Conservation (phyloP, 768 basidiomycete species). For the Russula abietina region DNA sequence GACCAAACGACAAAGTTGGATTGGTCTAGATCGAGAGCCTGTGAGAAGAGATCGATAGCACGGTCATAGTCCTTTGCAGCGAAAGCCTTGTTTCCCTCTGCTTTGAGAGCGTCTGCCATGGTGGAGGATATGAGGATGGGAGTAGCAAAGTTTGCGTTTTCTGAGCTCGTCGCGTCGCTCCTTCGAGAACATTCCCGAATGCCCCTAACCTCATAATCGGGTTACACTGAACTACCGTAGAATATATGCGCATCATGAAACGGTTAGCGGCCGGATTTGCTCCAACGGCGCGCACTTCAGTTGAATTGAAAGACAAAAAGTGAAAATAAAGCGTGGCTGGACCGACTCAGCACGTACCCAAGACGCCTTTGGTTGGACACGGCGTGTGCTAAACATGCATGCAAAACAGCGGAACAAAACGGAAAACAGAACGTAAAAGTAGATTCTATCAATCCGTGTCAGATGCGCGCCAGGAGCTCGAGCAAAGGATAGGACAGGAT, state of each 20-base stretch:
- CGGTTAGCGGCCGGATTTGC: no score
- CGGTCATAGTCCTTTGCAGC: slow-evolving; percentile 86
- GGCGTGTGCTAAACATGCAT: not conserved
- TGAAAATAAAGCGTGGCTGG: no score
- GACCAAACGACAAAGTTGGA: slow-evolving; percentile 87
- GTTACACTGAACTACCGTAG: not conserved
- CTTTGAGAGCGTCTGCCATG: slow-evolving; percentile 57
- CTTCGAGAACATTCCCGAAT: slow-evolving; percentile 22
- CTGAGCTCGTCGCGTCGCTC: not conserved
- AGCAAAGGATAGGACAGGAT: not conserved
- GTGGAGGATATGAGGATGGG: not conserved
- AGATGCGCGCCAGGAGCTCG: not conserved
- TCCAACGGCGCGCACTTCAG: no score
- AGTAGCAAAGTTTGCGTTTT: not conserved
- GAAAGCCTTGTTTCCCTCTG: slow-evolving; percentile 94
- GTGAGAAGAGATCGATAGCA: slow-evolving; percentile 75
- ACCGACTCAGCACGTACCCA: no score
- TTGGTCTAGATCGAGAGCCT: slow-evolving; percentile 79
- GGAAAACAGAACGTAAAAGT: not conserved
- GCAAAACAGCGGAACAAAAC: not conserved
- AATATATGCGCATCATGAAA: no score
- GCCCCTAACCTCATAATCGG: slow-evolving; percentile 13
- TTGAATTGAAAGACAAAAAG: no score
- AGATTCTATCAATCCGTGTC: not conserved
- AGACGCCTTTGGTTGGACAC: no score